Base-by-base conservation (phyloP, 140 eudicot genomes). In the Ambrosia hybrid region DNA sequence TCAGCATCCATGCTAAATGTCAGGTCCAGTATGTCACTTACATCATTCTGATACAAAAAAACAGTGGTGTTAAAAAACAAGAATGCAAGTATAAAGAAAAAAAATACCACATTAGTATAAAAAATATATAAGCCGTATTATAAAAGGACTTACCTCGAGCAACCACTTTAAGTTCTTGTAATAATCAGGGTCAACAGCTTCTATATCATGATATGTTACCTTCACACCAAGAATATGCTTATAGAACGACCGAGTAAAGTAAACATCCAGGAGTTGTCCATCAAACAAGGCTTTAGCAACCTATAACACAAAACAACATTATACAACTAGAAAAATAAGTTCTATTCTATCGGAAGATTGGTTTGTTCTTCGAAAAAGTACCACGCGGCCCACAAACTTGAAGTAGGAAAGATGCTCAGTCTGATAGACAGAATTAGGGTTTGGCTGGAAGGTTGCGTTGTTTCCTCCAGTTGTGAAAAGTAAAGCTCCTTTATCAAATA, bases 1-100 rank as follows among this genome's bases (percentile, higher is more conserved):
- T 94, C 99, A 1, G 99, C 96, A 17, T 94, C 99, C 99, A 91
- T 94, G 89, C 97, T 94, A 82, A 94, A 94, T 62, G 99, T 94
- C 73, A 94, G 83, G 83, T 86, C 99, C 62, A 89, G 99, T 66
- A 94, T 91, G 77, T 88, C 96, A 51, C 80, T 94, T 73, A 91
- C 95, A 80, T 94, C 99, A 78, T 94, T 94, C 99, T 94, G 96
- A 59, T 39, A 68, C 41, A 78, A 60, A 43, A 43, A 64, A 58
- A 73, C 17, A 58, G 63, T 2, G 12, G 13, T 11, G 45, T 13
- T 71, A 10, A 64, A 53, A 36, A 36, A 53, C 5, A 9, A 48
- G 10, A 61, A 46, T 59, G 59, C 38, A 36, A 45, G 21, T 34
- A 65, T 26, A 68, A 68, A 11, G 12, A n/a, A 64, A 51, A n/a